Percentiles rank a stretch among this genome's conserved stretches.
phyloP scores from a whole-genome alignment of 345 rosid genomes.

The Pelargonium nanum region DNA sequence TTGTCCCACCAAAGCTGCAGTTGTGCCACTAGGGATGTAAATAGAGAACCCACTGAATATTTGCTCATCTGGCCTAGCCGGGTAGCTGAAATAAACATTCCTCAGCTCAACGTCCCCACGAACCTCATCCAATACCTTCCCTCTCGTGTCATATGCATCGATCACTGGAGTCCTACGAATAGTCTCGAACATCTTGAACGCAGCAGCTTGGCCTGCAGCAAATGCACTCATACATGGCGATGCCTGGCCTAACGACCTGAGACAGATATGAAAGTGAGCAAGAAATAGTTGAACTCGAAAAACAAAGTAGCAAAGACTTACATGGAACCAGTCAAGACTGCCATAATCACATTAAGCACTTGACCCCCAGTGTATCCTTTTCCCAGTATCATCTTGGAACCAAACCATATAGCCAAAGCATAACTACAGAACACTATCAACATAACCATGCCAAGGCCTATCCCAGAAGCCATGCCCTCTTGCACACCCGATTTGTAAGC shows the following conservation, averaged over 20 bases:
- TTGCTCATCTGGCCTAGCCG: constrained; percentile 65
- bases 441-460: constrained; percentile 22
- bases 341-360: constrained; percentile 28
- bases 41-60: constrained; percentile 66
- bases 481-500: constrained; percentile 24
- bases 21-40: constrained; percentile 46
- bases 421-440: constrained; percentile 19
- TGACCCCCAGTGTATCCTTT: constrained; percentile 33
- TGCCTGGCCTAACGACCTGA: constrained; percentile 86
- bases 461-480: constrained; percentile 26
- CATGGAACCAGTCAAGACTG: constrained; percentile 33
- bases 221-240: constrained; percentile 65
- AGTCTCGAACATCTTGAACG: constrained; percentile 72
- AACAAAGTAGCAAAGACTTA: constrained; percentile 12
- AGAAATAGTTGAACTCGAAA: neutral
- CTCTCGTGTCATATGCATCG: constrained; percentile 47
- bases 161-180: constrained; percentile 56
- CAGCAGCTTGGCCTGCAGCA: constrained; percentile 72
- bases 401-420: constrained; percentile 33
- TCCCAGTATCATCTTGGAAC: constrained; percentile 31
- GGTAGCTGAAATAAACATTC: constrained; percentile 60
- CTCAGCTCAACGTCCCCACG: constrained; percentile 55
- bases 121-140: constrained; percentile 46
- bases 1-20: constrained; percentile 75
- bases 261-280: neutral